A percentile compares a stretch with the other conserved stretches of the same genome.
Evolutionary conservation across 768 basidiomycete species (phyloP).

Genomic region (Clitopilus passeckerianus): DNA sequence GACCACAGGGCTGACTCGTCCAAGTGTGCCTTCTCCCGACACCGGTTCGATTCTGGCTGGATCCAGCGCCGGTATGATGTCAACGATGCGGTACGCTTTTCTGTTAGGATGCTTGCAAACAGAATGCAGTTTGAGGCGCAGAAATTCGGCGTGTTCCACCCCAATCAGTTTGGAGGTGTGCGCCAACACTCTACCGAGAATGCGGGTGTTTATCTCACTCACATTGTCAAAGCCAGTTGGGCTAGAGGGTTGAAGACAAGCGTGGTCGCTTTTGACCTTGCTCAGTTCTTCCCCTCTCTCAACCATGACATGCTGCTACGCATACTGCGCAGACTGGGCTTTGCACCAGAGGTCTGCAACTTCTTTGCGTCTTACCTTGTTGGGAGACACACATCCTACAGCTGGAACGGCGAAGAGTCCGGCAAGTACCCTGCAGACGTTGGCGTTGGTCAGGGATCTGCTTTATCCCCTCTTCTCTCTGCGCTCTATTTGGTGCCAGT

Average conservation of each 20-base stretch:
- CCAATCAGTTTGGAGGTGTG: neutral
- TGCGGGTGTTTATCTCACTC: neutral
- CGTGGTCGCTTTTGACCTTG: neutral
- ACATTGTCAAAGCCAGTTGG: neutral
- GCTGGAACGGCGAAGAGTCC: neutral
- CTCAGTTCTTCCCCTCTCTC: neutral
- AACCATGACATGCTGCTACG: neutral
- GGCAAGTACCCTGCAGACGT: neutral
- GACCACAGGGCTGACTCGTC: neutral
- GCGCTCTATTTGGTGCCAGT: neutral
- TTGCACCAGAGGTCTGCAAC: neutral
- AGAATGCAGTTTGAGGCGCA: neutral
- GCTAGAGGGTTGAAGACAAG: neutral
- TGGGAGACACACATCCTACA: neutral
- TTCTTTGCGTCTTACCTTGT: neutral
- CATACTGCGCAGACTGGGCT: neutral
- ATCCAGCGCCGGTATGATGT: neutral
- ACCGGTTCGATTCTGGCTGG: neutral
- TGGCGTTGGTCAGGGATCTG: conserved; percentile 1
- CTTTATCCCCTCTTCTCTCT: neutral
- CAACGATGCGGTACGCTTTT: neutral
- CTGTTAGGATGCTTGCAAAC: neutral
- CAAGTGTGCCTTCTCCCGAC: neutral
- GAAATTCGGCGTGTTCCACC: neutral
- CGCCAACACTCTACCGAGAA: neutral